phyloP scores from a whole-genome alignment of 805 yeast species.

The Metschnikowia lachancei region DNA sequence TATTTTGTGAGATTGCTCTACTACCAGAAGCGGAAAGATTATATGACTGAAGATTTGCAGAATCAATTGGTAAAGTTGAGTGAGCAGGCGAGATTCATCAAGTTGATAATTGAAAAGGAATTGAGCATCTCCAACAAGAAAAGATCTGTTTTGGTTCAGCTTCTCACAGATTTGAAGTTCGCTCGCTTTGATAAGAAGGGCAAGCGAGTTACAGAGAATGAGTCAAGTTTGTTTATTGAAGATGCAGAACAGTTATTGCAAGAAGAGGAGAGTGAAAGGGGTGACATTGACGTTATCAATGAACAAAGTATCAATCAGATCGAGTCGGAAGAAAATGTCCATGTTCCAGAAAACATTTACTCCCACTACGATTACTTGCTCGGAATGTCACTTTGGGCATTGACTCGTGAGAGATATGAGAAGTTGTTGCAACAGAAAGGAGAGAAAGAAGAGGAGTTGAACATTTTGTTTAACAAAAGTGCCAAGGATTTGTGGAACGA shows the following conservation, averaged over 20 bases:
- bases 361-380: conserved; percentile 81
- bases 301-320: conserved; percentile 26
- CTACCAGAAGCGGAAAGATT: conserved; percentile 89
- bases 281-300: conserved; percentile 19
- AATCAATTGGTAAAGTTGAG: conserved; percentile 72
- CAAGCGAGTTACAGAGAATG: conserved; percentile 51
- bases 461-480: conserved; percentile 56
- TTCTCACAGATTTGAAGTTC: conserved; percentile 62
- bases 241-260: conserved; percentile 31
- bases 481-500: conserved; percentile 87
- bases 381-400: conserved; percentile 91
- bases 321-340: conserved; percentile 36
- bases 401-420: conserved; percentile 86
- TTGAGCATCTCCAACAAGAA: conserved; percentile 73
- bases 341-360: conserved; percentile 50
- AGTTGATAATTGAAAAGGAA: conserved; percentile 77
- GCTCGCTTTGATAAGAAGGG: conserved; percentile 75
- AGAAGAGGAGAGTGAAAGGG: conserved; percentile 44
- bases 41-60: conserved; percentile 62
- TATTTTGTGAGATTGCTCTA: conserved; percentile 82
- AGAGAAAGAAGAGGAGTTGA: conserved; percentile 69
- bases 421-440: conserved; percentile 70
- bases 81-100: conserved; percentile 87
- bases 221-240: conserved; percentile 22
- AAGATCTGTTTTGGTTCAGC: conserved; percentile 58